phyloP scores from a whole-genome alignment of 2,329 filamentous ascomycete species.

The Fusarium sp. region DNA sequence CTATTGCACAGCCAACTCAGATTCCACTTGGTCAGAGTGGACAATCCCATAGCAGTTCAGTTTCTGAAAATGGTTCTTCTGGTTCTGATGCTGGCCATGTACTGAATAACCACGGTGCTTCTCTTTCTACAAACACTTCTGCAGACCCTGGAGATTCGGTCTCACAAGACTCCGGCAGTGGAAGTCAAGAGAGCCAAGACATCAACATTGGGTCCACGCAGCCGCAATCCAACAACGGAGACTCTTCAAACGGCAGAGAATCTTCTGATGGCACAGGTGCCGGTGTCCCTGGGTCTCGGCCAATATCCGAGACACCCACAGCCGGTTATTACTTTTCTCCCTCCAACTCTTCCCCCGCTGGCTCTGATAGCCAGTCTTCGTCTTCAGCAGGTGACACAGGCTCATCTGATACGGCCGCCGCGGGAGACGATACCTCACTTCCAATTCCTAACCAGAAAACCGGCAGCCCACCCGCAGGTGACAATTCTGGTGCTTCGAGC shows the following conservation, averaged over 20 bases:
- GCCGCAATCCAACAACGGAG: neutral
- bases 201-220: neutral
- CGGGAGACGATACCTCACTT: accelerated
- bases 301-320: neutral
- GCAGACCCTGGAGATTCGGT: neutral
- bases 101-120: neutral
- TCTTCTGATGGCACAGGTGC: neutral
- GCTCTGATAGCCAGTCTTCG: neutral
- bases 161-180: neutral
- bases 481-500: neutral
- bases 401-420: neutral
- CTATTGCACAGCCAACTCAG: neutral
- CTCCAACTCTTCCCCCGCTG: neutral
- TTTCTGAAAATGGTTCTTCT: neutral
- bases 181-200: neutral
- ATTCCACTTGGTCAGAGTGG: neutral
- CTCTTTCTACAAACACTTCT: neutral
- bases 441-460: neutral
- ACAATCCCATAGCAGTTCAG: neutral
- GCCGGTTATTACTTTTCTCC: neutral
- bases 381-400: neutral
- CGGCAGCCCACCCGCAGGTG: too few relatives aligned
- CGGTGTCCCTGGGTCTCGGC: neutral
- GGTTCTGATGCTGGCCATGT: neutral
- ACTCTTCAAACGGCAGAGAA: neutral